phyloP scores from a whole-genome alignment of 257 asterid genomes.

The Coffea canephora region DNA sequence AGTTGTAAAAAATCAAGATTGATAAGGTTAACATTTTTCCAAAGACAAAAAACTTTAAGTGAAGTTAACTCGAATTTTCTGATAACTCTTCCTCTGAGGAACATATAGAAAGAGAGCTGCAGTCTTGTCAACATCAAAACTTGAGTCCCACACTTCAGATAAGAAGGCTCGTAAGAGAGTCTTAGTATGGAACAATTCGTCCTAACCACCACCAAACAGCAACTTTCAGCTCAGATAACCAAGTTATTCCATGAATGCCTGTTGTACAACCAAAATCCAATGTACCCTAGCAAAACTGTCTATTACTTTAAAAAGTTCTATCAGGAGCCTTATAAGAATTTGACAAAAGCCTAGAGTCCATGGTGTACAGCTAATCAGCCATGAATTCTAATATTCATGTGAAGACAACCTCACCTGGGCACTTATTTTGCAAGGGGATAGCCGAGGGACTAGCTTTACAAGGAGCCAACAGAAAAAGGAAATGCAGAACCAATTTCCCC shows the following conservation, averaged over 20 bases:
- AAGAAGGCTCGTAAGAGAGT: neutral
- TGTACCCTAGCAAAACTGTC: neutral
- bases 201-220: neutral
- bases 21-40: too few species aligned
- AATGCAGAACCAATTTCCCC: neutral
- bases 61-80: neutral
- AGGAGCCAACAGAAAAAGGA: neutral
- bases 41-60: neutral
- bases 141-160: neutral
- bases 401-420: neutral
- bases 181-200: neutral
- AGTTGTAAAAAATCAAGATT: neutral
- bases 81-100: neutral
- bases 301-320: neutral
- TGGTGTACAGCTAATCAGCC: neutral
- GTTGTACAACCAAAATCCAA: neutral
- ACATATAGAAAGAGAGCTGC: neutral
- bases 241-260: neutral
- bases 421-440: neutral
- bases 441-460: neutral
- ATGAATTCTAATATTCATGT: neutral
- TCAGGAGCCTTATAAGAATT: neutral
- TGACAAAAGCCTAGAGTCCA: neutral
- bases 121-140: neutral
- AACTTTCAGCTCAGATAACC: neutral